Base-by-base conservation (phyloP, 129 eudicot genomes). In the Ambrosia trifida region DNA sequence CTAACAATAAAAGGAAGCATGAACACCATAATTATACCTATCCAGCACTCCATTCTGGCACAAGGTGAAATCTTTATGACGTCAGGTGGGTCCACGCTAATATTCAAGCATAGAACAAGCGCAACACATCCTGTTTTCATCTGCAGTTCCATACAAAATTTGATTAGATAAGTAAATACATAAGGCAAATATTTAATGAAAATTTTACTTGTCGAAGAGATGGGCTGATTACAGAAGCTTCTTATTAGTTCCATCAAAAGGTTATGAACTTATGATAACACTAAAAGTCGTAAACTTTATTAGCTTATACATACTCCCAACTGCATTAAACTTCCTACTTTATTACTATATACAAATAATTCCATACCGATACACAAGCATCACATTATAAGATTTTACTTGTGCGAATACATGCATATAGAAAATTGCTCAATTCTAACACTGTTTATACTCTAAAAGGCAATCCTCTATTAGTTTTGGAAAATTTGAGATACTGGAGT, bases 41-140 rank as follows among this genome's bases (percentile, higher is more conserved):
- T 95, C 99, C 99, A 95, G 56, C 99, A 90, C 82, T 95, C 97
- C 99, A 90, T 88, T 65, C 97, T 83, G 70, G 99, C 99, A 88
- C 99, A 95, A 81, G 97, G 99, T 61, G 97, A 83, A 76, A 95
- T 90, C 81, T 90, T 94, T 70, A 95, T 95, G 60, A 95, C 99
- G 86, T 95, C 99, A 73, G 99, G 99, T n/a, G 99, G 99, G 72
- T 87, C 96, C 70, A 90, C 97, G 0, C 89, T 88, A 41, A 90
- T 87, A 72, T 95, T 95, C 67, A 95, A 83, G 79, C 99, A 95
- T 72, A 95, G 73, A 75, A 95, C 99, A 32, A 95, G 91, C 17
- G 99, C 99, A 68, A 90, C 99, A 73, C 95, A 90, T 81, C 96
- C 99, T 14, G 99, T 95, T 81, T 95, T 95, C 99, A 86, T 95